A percentile compares a stretch with the other conserved stretches of the same genome.
These are phyloP conservation scores for Cladosporium sp. DNA, from an alignment of 2,329 filamentous ascomycete species.

Conservation along the genomic window DNA sequence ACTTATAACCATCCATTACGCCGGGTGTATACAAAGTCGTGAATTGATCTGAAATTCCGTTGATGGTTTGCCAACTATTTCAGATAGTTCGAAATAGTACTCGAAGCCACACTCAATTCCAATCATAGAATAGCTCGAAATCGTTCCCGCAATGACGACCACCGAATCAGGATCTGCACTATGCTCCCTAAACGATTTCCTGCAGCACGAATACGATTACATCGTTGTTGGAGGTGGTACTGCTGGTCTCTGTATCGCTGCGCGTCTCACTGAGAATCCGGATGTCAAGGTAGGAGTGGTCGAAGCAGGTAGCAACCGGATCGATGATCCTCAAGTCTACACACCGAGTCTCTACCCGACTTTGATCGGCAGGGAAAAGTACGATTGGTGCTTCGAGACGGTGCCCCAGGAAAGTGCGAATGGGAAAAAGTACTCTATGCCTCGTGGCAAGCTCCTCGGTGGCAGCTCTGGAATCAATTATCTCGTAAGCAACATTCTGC, in stretches of 20 bases:
- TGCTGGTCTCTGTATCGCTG: conserved; percentile 29
- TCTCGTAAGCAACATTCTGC: conserved; percentile 12
- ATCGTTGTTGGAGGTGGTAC: conserved; percentile 32
- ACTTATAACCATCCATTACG: neutral
- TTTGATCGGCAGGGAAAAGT: conserved; percentile 30
- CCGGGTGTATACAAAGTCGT: neutral
- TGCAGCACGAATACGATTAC: conserved; percentile 25
- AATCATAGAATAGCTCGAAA: neutral
- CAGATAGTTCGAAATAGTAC: too few species aligned
- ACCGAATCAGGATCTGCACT: conserved; percentile 19
- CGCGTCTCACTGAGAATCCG: conserved; percentile 28
- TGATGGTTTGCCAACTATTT: neutral
- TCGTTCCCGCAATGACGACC: neutral
- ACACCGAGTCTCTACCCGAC: conserved; percentile 31
- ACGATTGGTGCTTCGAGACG: conserved; percentile 31
- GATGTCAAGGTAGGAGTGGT: conserved; percentile 30
- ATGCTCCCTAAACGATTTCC: conserved; percentile 26
- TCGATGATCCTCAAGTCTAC: conserved; percentile 28
- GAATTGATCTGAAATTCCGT: too few species aligned
- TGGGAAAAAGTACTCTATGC: conserved; percentile 27
- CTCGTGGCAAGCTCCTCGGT: conserved; percentile 37
- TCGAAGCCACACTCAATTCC: neutral
- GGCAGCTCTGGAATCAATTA: conserved; percentile 40
- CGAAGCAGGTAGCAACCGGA: conserved; percentile 28
- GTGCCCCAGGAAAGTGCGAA: conserved; percentile 23